Evolutionary conservation across 1,284 basidiomycete species (phyloP).

Genomic region (Ceratobasidium sp.): DNA sequence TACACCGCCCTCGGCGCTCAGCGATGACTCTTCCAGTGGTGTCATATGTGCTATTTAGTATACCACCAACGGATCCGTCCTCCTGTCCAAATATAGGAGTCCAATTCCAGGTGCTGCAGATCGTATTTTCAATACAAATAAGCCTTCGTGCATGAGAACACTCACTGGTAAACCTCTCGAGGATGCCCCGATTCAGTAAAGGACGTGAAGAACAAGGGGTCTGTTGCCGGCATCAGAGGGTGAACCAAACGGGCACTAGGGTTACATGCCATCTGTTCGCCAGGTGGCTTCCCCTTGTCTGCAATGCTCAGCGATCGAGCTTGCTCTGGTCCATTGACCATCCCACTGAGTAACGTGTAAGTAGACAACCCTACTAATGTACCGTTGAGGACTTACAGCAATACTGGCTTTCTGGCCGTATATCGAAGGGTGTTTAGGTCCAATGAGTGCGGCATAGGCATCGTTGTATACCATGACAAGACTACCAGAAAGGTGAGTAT

Average conservation of each 20-base stretch:
- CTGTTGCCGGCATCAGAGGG: too few relatives aligned
- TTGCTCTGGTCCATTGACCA: too few relatives aligned
- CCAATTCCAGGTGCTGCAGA: conserved; percentile 37
- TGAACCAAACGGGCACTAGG: too few relatives aligned
- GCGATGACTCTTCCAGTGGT: conserved; percentile 44
- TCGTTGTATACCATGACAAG: conserved; percentile 44
- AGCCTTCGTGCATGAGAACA: not conserved
- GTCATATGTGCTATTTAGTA: conserved; percentile 42
- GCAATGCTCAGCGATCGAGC: too few relatives aligned
- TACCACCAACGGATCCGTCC: conserved; percentile 42
- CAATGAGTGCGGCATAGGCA: conserved; percentile 43
- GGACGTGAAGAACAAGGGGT: too few relatives aligned
- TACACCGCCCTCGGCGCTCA: conserved; percentile 34
- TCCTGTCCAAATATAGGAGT: conserved; percentile 42
- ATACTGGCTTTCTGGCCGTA: conserved; percentile 38
- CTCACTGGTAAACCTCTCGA: not conserved
- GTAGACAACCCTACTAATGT: not conserved
- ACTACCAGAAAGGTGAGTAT: not conserved
- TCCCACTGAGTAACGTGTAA: not conserved
- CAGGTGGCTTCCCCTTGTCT: too few relatives aligned
- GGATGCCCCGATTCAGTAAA: too few relatives aligned
- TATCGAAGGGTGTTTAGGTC: conserved; percentile 41
- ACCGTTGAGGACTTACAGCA: not conserved
- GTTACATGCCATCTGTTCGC: too few relatives aligned
- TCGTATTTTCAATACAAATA: too few relatives aligned